A percentile compares a stretch with the other conserved stretches of the same genome.
Conservation (phyloP, 306 rosid species). For the Begonia loranthoides region DNA sequence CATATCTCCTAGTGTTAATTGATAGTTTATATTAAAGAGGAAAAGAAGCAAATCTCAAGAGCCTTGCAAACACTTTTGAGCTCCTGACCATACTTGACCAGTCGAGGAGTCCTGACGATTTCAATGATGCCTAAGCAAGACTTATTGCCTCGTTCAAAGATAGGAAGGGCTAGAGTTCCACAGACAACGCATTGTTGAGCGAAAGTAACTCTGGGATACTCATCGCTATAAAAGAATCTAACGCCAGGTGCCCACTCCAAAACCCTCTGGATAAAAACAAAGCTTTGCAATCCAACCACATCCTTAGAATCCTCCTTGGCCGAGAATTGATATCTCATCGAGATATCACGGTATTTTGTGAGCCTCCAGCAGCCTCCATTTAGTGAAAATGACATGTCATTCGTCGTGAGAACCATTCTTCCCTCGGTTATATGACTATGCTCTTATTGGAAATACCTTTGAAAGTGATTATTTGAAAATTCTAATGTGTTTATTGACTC, state of each 20-base stretch:
- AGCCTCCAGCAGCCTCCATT: constrained; percentile 5
- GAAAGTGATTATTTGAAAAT: no score
- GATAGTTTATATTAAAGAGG: background rate
- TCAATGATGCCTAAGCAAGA: constrained; percentile 43
- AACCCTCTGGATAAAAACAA: constrained; percentile 8
- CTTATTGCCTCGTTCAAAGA: constrained; percentile 27
- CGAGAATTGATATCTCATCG: constrained; percentile 4
- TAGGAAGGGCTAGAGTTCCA: constrained; percentile 39
- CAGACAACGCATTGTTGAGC: constrained; percentile 12
- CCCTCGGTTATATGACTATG: no score
- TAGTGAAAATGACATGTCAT: constrained; percentile 11
- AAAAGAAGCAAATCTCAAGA: constrained; percentile 21
- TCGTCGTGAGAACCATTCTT: constrained; percentile 5
- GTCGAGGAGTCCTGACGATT: constrained; percentile 18
- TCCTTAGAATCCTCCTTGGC: constrained; percentile 10
- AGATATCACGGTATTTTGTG: constrained; percentile 11
- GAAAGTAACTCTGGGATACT: constrained; percentile 17
- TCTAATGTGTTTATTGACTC: no score
- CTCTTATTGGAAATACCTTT: no score
- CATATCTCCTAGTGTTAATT: no score
- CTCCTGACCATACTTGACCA: constrained; percentile 21
- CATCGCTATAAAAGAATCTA: constrained; percentile 27
- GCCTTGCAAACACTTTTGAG: constrained; percentile 26
- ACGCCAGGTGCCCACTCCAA: constrained; percentile 26
- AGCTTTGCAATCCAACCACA: constrained; percentile 5